A percentile compares a stretch with the other conserved stretches of the same genome.
Evolutionary conservation across 768 basidiomycete genomes (phyloP).

Genomic region (Tricholoma furcatifolium): DNA sequence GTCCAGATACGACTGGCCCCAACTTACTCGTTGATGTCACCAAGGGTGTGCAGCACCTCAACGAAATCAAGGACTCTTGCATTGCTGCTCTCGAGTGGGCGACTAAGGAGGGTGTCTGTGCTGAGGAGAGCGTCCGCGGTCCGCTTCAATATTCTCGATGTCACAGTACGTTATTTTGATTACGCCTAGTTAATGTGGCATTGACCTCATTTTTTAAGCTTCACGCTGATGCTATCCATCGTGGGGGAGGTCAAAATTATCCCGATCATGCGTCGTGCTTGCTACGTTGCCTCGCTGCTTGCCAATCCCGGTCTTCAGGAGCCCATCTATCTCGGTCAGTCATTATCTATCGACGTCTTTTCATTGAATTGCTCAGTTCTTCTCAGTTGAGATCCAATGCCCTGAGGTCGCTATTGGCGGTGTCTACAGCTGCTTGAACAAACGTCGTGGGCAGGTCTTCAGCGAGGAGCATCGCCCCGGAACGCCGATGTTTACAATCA

Average conservation of each 20-base stretch:
- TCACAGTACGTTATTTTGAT: constrained; percentile 68
- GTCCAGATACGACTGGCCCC: constrained; percentile 93
- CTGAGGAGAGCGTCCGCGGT: constrained; percentile 98
- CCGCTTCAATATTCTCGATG: constrained; percentile 93
- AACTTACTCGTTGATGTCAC: constrained; percentile 96
- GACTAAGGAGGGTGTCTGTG: constrained; percentile 93
- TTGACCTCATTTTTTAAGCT: too few relatives aligned
- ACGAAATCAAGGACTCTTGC: constrained; percentile 99
- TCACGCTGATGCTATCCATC: constrained; percentile 97
- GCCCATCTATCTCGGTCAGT: constrained; percentile 86
- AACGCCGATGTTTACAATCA: constrained; percentile 99
- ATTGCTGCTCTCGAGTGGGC: constrained; percentile 99
- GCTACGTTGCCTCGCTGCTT: constrained; percentile 92
- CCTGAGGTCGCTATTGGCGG: constrained; percentile 97
- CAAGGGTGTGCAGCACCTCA: constrained; percentile 97
- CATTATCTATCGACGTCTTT: background rate
- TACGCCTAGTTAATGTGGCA: too few relatives aligned
- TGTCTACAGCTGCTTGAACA: constrained; percentile 92
- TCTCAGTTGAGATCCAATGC: constrained; percentile 91
- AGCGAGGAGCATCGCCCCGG: constrained; percentile 94
- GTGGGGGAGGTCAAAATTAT: constrained; percentile 99
- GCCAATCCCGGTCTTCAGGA: constrained; percentile 91
- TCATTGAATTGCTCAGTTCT: constrained; percentile 14
- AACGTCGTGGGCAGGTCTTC: constrained; percentile 97
- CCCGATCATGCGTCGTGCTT: constrained; percentile 92